Conservation (phyloP, 2,329 filamentous ascomycete species). For the Scopulariopsis brevicaulis region DNA sequence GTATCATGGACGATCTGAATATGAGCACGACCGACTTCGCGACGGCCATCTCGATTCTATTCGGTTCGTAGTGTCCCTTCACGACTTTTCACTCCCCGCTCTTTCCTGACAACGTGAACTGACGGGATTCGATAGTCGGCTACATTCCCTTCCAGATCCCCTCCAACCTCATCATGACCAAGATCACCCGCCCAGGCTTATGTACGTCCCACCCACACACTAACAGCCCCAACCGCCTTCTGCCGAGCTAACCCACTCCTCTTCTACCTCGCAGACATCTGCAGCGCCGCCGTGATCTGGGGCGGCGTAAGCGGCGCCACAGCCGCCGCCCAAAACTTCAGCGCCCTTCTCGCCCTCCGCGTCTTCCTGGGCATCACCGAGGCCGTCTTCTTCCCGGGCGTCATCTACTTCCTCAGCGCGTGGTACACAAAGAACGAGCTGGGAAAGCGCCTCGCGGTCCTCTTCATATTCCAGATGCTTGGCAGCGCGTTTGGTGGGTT, state of each 20-base stretch:
- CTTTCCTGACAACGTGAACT: not conserved
- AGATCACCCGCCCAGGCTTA: constrained; percentile 29
- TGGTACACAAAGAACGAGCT: constrained; percentile 28
- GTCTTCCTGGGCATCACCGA: constrained; percentile 23
- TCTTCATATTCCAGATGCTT: constrained; percentile 22
- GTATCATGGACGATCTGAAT: constrained; percentile 24
- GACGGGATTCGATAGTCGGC: constrained; percentile 18
- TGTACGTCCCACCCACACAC: constrained; percentile 17
- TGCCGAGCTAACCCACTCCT: too few relatives aligned
- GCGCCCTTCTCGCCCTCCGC: constrained; percentile 19
- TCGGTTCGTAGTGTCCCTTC: constrained; percentile 17
- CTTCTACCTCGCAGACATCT: constrained; percentile 11
- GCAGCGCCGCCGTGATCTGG: constrained; percentile 25
- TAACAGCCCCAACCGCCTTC: too few relatives aligned
- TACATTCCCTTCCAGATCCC: constrained; percentile 35
- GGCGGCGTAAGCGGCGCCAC: constrained; percentile 28
- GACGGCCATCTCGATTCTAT: constrained; percentile 29
- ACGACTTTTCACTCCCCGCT: not conserved
- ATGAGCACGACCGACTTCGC: constrained; percentile 22
- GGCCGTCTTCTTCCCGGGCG: constrained; percentile 25
- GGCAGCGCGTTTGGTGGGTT: constrained; percentile 37
- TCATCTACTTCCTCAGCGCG: constrained; percentile 25
- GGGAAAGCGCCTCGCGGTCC: constrained; percentile 20
- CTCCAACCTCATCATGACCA: constrained; percentile 34
- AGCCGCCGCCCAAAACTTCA: constrained; percentile 20